phyloP scores from a whole-genome alignment of 2,329 filamentous ascomycete species.

The Penicillium olsonii region DNA sequence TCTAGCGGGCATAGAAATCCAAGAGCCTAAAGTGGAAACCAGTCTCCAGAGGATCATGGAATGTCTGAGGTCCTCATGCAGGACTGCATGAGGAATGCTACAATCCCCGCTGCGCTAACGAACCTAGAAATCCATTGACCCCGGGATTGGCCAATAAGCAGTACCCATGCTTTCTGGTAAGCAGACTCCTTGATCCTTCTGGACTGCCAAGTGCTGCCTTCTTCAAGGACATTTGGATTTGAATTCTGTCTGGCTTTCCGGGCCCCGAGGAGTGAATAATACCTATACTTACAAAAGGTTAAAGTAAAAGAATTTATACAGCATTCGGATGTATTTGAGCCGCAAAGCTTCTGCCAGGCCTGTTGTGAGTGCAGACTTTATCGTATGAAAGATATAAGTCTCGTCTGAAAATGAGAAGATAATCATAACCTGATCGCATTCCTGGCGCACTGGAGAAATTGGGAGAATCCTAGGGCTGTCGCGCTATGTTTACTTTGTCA shows the following conservation, averaged over 20 bases:
- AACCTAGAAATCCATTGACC: constrained; percentile 3
- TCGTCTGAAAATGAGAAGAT: too few species aligned
- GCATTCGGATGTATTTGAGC: too few species aligned
- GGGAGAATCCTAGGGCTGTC: not conserved
- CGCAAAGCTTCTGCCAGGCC: too few species aligned
- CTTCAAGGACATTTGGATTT: too few species aligned
- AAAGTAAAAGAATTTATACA: too few species aligned
- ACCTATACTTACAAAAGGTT: too few species aligned
- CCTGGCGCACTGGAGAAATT: not conserved
- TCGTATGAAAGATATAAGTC: too few species aligned
- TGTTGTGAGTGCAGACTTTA: too few species aligned
- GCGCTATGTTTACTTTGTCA: not conserved
- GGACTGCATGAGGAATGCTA: constrained; percentile 4
- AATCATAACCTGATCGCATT: too few species aligned
- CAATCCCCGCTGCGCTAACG: constrained; percentile 6
- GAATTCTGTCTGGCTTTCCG: too few species aligned
- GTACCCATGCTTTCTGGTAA: too few species aligned
- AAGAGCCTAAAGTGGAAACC: not conserved
- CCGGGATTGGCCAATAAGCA: not conserved
- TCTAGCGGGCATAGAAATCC: not conserved
- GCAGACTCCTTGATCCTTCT: not conserved
- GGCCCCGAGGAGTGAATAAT: too few species aligned
- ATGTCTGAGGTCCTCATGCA: not conserved
- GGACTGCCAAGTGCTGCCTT: not conserved
- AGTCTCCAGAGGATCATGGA: not conserved